Evolutionary conservation across 2,329 filamentous ascomycete genomes (phyloP), one percentile per base, ranked within the genome.

Genomic region (Dryadomyces sulphureus): DNA sequence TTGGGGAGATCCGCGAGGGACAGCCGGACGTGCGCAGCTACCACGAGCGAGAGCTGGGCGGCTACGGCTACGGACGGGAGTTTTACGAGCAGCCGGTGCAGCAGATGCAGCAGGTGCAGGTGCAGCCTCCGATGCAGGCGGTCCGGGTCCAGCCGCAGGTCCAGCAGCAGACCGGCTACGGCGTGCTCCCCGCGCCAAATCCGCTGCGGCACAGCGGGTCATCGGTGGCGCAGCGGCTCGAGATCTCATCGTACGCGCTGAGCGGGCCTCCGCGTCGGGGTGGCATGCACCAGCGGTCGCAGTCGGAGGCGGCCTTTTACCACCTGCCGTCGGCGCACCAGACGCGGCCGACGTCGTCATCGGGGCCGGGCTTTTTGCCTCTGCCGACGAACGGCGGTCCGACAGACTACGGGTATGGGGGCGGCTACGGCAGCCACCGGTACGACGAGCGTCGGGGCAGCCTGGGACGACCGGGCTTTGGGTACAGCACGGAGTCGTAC

Each of bases 1-100:
- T 62, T 45, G 53, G 52, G 7, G 55, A 59, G 36, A 63, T 61
- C 45, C 60, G 58, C 30, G 62, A 64, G 52, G 55, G 54, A 41
- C 55, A 56, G 7, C 52, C 54, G 2, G 50, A 52, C n/a, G 16
- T 44, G 19, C 27, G 40, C 30, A 16, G 12, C 21, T 11, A 14
- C 24, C 8, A 16, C 22, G 5, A n/a, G 24, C n/a, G n/a, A n/a
- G n/a, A n/a, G n/a, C n/a, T n/a, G 16, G 22, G 14, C 43, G 7
- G 36, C 32, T 4, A 20, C 43, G 20, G 27, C 38, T 41, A 12
- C 27, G 19, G 38, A n/a, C n/a, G n/a, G n/a, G n/a, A n/a, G n/a
- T n/a, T n/a, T n/a, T n/a, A n/a, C n/a, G n/a, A n/a, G 17, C 35
- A 45, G 9, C 38, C 9, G 7, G 24, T 17, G 11, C 44, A 41